phyloP scores from a whole-genome alignment of 768 basidiomycete genomes.

The Sarcomyxa edulis region DNA sequence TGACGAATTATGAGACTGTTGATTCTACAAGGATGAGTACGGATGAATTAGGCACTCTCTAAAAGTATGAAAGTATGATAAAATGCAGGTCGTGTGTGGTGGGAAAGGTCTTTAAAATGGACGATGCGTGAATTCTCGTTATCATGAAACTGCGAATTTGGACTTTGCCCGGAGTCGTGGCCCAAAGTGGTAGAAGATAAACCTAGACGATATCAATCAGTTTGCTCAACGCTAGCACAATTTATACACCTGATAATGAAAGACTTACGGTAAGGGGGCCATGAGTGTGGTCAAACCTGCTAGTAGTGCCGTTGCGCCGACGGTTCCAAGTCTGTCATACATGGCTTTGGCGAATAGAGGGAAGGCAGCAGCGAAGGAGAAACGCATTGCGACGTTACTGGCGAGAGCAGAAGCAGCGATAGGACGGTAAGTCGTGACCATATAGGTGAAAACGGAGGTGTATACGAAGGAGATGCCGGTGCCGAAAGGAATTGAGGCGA shows the following conservation, averaged over 20 bases:
- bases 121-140: no score
- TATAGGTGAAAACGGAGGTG: conserved; percentile 64
- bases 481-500: conserved; percentile 63
- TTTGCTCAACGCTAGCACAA: conserved; percentile 1
- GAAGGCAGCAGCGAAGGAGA: conserved; percentile 55
- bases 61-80: no score
- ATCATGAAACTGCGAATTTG: no score
- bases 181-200: conserved; percentile 42
- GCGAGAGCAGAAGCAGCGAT: conserved; percentile 66
- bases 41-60: no score
- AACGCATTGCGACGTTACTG: conserved; percentile 59
- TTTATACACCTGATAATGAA: background rate
- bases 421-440: conserved; percentile 62
- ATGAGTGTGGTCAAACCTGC: conserved; percentile 57
- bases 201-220: conserved; percentile 23
- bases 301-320: conserved; percentile 67
- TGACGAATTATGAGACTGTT: no score
- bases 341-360: conserved; percentile 61
- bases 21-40: no score
- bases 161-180: conserved; percentile 35
- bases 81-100: no score
- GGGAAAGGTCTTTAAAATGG: no score
- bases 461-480: conserved; percentile 60
- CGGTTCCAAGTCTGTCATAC: conserved; percentile 62
- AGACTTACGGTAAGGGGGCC: conserved; percentile 53